phyloP scores from a whole-genome alignment of 495 filamentous ascomycete species.

The Xylaria scruposa region DNA sequence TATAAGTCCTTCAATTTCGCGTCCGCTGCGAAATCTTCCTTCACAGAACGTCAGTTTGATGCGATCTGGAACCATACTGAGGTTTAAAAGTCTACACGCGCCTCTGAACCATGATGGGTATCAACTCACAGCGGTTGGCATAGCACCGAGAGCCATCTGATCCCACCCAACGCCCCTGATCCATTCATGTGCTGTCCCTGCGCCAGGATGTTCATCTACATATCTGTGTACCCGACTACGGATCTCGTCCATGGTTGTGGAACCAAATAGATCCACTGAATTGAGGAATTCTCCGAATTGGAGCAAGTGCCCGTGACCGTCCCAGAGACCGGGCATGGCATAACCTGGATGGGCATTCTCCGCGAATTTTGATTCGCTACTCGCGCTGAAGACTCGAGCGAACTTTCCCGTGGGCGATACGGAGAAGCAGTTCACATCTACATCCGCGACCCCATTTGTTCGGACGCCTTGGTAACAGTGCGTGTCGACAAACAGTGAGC shows the following conservation, averaged over 20 bases:
- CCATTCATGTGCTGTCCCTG: conserved; percentile 59
- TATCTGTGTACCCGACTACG: conserved; percentile 54
- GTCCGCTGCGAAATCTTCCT: conserved; percentile 58
- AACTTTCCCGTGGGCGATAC: conserved; percentile 44
- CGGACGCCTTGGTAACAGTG: conserved; percentile 52
- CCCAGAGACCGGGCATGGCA: conserved; percentile 67
- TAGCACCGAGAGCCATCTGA: conserved; percentile 63
- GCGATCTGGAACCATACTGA: neutral
- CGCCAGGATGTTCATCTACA: conserved; percentile 44
- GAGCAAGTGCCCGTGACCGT: conserved; percentile 68
- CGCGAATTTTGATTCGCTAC: conserved; percentile 24
- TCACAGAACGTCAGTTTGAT: conserved; percentile 43
- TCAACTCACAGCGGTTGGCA: conserved; percentile 65
- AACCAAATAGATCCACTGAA: conserved; percentile 64
- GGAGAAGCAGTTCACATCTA: conserved; percentile 51
- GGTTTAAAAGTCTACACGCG: neutral
- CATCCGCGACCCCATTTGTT: conserved; percentile 38
- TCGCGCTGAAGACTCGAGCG: conserved; percentile 37
- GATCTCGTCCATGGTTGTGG: conserved; percentile 56
- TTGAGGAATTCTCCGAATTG: conserved; percentile 69
- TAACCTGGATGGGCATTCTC: conserved; percentile 42
- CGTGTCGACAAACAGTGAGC: conserved; percentile 36
- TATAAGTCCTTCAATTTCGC: conserved; percentile 56
- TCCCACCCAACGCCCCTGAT: conserved; percentile 70
- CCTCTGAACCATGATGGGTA: neutral